Evolutionary conservation across 2,329 filamentous ascomycete genomes (phyloP), one percentile per base, ranked within the genome.

Genomic region (Paraphaeosphaeria minitans): DNA sequence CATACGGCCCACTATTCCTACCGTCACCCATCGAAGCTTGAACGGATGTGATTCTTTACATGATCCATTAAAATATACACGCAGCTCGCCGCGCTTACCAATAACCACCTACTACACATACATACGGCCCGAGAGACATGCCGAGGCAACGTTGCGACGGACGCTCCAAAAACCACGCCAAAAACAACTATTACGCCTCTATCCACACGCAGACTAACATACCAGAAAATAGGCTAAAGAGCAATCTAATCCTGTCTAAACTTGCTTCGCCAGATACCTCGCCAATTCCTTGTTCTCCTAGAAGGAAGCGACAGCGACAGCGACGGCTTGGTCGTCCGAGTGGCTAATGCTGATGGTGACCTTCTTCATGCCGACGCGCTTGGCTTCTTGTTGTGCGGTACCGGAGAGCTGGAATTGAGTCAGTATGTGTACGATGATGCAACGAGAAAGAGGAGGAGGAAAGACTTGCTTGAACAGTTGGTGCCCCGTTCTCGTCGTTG

Each of bases 271-370:
- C n/a, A 21, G n/a, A 43, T 21, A 27, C 13, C 21, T n/a, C 22
- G 21, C 27, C 12, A 19, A n/a, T 29, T 31, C 13, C 42, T 27
- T 47, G n/a, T 37, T 35, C 47, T 35, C 13, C 58, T 86, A 93
- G 73, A 95, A 90, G 56, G 87, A 89, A 56, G 93, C 89, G 60
- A 96, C 90, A 1, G 96, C 95, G 71, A 99, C 91, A 47, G 95
- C 94, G 72, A 98, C 93, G 61, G 95, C 93, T 80, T 99, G 95
- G 59, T 85, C 89, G 69, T 98, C 94, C 41, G 91, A 95, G 80
- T 99, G 96, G 69, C 94, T 97, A 74, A 99, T 97, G 74, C 93
- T 97, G 67, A 99, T 90, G 65, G 85, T 94, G 65, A 98, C 89
- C 56, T 88, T 87, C 83, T 94, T 96, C 45, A 98, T 88, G 61